Percentiles rank a stretch among this genome's conserved stretches.
Conservation (phyloP, 2,329 filamentous ascomycete genomes). For the Colletotrichum tanaceti region DNA sequence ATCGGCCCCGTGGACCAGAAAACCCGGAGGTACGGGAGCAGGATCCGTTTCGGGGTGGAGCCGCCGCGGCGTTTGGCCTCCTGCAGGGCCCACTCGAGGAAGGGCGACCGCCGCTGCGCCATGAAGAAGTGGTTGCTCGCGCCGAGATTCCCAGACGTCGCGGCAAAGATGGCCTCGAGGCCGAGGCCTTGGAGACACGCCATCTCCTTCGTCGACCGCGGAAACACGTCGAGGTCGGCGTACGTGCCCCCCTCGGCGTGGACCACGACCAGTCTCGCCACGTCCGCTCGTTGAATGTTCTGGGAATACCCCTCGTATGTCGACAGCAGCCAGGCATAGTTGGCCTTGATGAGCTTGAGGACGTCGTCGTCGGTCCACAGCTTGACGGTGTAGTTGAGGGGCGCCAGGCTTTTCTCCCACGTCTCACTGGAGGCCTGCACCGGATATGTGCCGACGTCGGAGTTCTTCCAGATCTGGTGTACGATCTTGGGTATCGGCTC, state of each 20-base stretch:
- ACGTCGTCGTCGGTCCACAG: conserved; percentile 45
- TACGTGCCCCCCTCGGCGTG: conserved; percentile 44
- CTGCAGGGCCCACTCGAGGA: conserved; percentile 42
- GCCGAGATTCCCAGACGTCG: conserved; percentile 34
- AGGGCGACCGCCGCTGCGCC: conserved; percentile 39
- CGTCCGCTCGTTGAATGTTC: conserved; percentile 44
- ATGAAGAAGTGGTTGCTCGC: conserved; percentile 47
- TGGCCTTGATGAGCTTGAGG: conserved; percentile 36
- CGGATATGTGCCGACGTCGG: conserved; percentile 40
- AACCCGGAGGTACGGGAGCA: conserved; percentile 44
- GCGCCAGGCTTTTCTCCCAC: conserved; percentile 41
- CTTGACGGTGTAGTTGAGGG: conserved; percentile 43
- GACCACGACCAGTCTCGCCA: conserved; percentile 43
- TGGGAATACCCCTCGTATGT: conserved; percentile 43
- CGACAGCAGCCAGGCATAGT: conserved; percentile 43
- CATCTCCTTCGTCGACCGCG: conserved; percentile 31
- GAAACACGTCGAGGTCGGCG: conserved; percentile 44
- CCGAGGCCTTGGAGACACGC: conserved; percentile 40
- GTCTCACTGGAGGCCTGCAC: conserved; percentile 27
- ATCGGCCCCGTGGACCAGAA: conserved; percentile 46
- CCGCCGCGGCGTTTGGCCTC: conserved; percentile 43
- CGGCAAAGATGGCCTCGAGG: conserved; percentile 35
- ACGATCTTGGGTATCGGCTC: conserved; percentile 39
- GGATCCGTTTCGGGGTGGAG: conserved; percentile 31
- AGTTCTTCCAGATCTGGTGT: conserved; percentile 45